Evolutionary conservation across 169 alveolate species (phyloP), one percentile per base, ranked within the genome.

Genomic region (Plasmodium billcollinsi): DNA sequence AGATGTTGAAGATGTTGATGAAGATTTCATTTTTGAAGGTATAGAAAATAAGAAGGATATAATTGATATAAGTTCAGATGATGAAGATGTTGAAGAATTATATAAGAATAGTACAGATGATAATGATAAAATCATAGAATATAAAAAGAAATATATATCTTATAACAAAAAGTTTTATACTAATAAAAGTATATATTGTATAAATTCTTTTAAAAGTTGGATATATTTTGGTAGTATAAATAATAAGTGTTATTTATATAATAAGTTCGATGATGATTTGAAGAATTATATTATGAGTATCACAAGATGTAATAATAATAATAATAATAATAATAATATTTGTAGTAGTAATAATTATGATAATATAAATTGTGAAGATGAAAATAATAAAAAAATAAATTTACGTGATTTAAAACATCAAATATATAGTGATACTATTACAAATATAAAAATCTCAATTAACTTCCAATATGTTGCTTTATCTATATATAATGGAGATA

Each of bases 171-270:
- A 54, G 14, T 83, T 83, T 83, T 83, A 69, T 49, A 56, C 85
- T 0, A 83, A 83, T 61, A 83, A 83, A 56, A 83, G 91, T n/a
- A 56, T 83, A 2, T 83, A 83, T 62, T 83, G 83, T 26, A 73
- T 83, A 5, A 83, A 83, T 33, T 52, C 74, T 14, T 69, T 49
- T 24, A 83, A 83, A 73, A 83, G 56, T 58, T 69, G 80, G 91
- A 69, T 83, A n/a, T 83, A 83, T 72, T 83, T 83, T 67, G 91
- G 91, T 2, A 83, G 91, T 18, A 69, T 83, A 45, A 83, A 83
- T 61, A 69, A 83, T 61, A 83, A 69, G 14, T 83, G 91, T 33
- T 83, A 83, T 47, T 26, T 83, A 54, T 83, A 83, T 4, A 69
- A 67, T 33, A 39, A 45, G 20, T 67, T 83, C 15, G 91, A 83